These are phyloP conservation scores for Populus simonii DNA, from an alignment of 345 rosid species.

Conservation along the genomic window DNA sequence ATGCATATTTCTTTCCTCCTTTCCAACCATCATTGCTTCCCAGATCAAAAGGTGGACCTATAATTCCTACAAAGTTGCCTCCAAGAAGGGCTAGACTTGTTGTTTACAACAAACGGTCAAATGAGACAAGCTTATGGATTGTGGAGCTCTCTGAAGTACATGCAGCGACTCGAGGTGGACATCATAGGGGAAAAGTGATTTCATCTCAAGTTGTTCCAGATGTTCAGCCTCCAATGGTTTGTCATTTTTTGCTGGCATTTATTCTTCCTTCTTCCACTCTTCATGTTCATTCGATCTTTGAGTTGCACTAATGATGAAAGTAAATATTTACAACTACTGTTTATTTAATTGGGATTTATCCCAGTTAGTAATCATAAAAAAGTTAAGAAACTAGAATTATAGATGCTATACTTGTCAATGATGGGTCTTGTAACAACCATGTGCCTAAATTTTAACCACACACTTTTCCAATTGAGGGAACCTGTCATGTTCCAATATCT, in stretches of 20 bases:
- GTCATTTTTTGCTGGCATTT: slow-evolving; percentile 12
- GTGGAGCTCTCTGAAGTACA: slow-evolving; percentile 89
- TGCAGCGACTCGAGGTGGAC: slow-evolving; percentile 89
- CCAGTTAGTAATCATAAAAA: background rate
- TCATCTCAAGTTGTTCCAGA: slow-evolving; percentile 70
- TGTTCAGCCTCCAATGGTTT: slow-evolving; percentile 94
- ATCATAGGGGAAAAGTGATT: slow-evolving; percentile 86
- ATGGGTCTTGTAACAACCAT: background rate
- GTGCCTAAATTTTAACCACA: background rate
- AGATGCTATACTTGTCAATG: background rate
- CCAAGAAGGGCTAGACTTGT: slow-evolving; percentile 79
- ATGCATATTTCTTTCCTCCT: slow-evolving; percentile 93
- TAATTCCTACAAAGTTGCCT: slow-evolving; percentile 84
- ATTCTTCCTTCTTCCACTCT: background rate
- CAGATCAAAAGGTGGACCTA: slow-evolving; percentile 76
- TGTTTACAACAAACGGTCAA: slow-evolving; percentile 77
- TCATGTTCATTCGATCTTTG: background rate
- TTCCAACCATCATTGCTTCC: slow-evolving; percentile 87
- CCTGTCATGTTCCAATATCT: background rate
- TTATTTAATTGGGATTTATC: background rate
- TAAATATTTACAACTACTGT: background rate
- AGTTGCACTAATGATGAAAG: background rate
- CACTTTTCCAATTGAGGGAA: background rate
- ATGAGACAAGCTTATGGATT: slow-evolving; percentile 78
- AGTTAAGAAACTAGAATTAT: background rate